Evolutionary conservation across 805 yeast species (phyloP).

Genomic region (Lachancea thermotolerans): DNA sequence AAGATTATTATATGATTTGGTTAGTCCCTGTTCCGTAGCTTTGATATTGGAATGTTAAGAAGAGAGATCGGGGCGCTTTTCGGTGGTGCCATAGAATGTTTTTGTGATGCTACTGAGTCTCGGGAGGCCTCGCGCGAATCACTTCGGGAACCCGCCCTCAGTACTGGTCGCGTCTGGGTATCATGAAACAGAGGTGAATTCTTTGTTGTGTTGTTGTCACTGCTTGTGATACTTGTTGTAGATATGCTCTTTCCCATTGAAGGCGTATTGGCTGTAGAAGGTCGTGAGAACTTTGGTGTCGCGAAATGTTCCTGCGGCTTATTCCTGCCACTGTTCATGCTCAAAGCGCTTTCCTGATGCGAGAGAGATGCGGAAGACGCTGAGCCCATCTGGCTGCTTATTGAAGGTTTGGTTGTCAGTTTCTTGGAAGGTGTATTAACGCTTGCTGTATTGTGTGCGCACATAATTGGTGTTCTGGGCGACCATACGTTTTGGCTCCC

Average conservation of each 20-base stretch:
- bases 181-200: neutral
- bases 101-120: neutral
- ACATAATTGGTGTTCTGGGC: conserved; percentile 5
- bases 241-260: neutral
- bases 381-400: neutral
- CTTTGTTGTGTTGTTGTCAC: neutral
- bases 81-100: neutral
- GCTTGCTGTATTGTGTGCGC: neutral
- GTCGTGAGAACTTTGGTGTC: neutral
- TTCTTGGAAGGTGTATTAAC: conserved; percentile 1
- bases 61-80: conserved; percentile 20
- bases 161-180: neutral
- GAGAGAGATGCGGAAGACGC: conserved; percentile 6
- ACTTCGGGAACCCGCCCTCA: neutral
- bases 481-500: conserved; percentile 7
- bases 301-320: neutral
- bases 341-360: conserved; percentile 1
- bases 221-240: neutral
- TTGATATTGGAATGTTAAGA: conserved; percentile 26
- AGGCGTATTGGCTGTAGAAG: neutral
- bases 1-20: neutral
- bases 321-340: conserved; percentile 1
- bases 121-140: conserved; percentile 1
- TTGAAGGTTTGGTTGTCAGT: neutral
- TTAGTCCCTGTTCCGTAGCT: conserved; percentile 15